Conservation (phyloP, 2,329 filamentous ascomycete species). For the Monilinia laxa region DNA sequence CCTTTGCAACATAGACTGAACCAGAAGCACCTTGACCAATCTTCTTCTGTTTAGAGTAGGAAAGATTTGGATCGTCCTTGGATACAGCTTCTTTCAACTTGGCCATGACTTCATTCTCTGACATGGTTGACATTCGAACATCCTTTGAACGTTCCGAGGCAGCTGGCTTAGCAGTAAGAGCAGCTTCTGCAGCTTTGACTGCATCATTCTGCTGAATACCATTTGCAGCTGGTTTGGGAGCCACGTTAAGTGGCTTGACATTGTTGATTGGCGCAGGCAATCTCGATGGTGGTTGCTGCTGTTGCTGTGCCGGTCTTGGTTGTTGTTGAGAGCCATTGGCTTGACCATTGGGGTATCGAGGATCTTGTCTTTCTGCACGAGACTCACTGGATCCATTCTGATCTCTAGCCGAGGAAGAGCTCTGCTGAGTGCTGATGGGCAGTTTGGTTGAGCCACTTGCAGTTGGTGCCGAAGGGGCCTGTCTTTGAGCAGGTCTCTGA, state of each 20-base stretch:
- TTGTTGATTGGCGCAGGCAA: slow-evolving; percentile 53
- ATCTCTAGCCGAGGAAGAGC: slow-evolving; percentile 47
- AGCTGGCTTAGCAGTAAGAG: slow-evolving; percentile 78
- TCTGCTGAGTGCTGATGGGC: slow-evolving; percentile 51
- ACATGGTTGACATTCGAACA: slow-evolving; percentile 98
- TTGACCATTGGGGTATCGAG: slow-evolving; percentile 46
- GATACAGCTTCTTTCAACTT: slow-evolving; percentile 92
- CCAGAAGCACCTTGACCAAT: slow-evolving; percentile 98
- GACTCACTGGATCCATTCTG: slow-evolving; percentile 29
- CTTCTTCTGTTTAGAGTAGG: slow-evolving; percentile 99
- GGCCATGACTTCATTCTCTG: slow-evolving; percentile 94
- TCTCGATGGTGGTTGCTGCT: slow-evolving; percentile 48
- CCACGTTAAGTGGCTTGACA: slow-evolving; percentile 79
- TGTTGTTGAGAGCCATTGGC: slow-evolving; percentile 43
- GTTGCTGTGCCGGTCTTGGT: slow-evolving; percentile 51
- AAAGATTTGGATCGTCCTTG: slow-evolving; percentile 89
- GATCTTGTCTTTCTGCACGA: slow-evolving; percentile 43
- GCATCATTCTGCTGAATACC: slow-evolving; percentile 55
- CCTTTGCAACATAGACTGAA: slow-evolving; percentile 95
- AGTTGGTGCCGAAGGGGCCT: slow-evolving; percentile 72
- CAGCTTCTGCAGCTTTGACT: slow-evolving; percentile 86
- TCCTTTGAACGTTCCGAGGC: slow-evolving; percentile 78
- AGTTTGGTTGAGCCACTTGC: slow-evolving; percentile 46
- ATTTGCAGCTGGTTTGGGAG: slow-evolving; percentile 58
- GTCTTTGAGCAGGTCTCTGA: slow-evolving; percentile 64